Conservation (phyloP, 257 asterid species). For the Solanum habrochaites region DNA sequence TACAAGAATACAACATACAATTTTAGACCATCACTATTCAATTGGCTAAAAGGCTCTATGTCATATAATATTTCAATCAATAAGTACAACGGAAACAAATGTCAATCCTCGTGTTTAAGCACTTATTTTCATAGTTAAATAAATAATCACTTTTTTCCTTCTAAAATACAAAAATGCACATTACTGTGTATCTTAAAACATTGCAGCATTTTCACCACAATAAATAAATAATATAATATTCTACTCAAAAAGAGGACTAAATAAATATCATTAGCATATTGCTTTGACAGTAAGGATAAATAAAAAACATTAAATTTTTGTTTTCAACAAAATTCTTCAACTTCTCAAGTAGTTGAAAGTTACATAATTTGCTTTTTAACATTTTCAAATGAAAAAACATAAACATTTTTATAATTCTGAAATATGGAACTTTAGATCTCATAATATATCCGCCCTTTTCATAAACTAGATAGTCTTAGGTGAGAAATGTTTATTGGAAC, state of each 20-base stretch:
- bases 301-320: neutral
- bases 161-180: too few relatives aligned
- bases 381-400: neutral
- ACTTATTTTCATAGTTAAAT: neutral
- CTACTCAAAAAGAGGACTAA: neutral
- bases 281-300: neutral
- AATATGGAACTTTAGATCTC: too few relatives aligned
- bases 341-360: neutral
- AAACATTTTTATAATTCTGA: neutral
- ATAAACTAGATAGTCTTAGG: neutral
- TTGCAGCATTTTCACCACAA: neutral
- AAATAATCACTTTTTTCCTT: neutral
- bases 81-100: neutral
- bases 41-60: neutral
- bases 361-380: neutral
- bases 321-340: too few relatives aligned
- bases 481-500: neutral
- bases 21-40: neutral
- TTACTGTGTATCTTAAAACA: neutral
- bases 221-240: neutral
- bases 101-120: neutral
- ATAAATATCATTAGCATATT: too few relatives aligned
- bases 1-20: neutral
- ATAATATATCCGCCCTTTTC: too few relatives aligned
- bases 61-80: neutral